Conservation (phyloP, 805 yeast species). For the Candida boleticola region DNA sequence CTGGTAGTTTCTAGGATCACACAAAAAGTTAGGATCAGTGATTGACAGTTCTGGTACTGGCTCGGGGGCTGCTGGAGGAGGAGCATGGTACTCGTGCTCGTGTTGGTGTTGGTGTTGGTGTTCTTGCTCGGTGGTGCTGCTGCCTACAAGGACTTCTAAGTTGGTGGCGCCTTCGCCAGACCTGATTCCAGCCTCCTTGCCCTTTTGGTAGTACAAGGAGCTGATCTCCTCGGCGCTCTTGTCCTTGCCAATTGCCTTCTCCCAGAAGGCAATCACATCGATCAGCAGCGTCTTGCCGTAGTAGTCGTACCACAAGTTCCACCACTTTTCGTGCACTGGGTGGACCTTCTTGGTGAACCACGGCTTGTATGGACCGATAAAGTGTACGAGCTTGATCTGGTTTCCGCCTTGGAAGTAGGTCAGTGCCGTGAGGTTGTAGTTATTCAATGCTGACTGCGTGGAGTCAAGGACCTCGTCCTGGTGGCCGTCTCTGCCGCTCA, state of each 20-base stretch:
- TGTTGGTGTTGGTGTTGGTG: too few relatives aligned
- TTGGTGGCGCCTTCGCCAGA: neutral
- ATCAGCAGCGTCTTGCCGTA: slow-evolving; percentile 23
- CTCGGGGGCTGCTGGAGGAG: neutral
- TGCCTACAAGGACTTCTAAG: neutral
- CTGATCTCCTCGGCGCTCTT: neutral
- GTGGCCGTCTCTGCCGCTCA: neutral
- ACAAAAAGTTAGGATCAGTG: slow-evolving; percentile 19
- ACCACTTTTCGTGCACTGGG: slow-evolving; percentile 31
- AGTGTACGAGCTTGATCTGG: slow-evolving; percentile 57
- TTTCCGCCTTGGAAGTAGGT: slow-evolving; percentile 12
- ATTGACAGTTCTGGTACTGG: neutral
- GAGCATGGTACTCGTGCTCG: neutral
- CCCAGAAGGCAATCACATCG: slow-evolving; percentile 15
- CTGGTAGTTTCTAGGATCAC: slow-evolving; percentile 31
- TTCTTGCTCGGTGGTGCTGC: neutral
- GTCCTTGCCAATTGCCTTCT: slow-evolving; percentile 1
- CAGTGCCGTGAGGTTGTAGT: slow-evolving; percentile 21
- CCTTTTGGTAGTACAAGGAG: neutral
- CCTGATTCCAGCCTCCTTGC: neutral
- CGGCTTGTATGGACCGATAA: slow-evolving; percentile 63
- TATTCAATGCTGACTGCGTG: neutral
- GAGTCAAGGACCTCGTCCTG: neutral
- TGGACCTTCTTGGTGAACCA: slow-evolving; percentile 35
- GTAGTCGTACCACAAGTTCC: slow-evolving; percentile 35